Evolutionary conservation across 1,284 basidiomycete genomes (phyloP).

Genomic region (Moesziomyces globuligerus): DNA sequence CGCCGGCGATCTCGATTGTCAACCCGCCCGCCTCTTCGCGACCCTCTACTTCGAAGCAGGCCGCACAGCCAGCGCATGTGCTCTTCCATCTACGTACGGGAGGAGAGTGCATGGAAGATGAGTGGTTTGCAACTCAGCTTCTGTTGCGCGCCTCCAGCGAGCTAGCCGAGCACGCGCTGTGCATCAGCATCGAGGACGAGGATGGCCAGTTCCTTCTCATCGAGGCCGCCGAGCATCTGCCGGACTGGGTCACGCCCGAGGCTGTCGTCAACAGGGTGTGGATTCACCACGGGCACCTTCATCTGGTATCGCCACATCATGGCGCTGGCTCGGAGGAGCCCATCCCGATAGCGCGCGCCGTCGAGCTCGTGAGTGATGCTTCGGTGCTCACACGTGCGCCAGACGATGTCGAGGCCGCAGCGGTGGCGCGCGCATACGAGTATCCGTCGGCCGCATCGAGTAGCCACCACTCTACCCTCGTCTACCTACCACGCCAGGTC

Average conservation of each 20-base stretch:
- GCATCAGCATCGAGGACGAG: constrained; percentile 75
- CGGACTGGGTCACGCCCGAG: constrained; percentile 88
- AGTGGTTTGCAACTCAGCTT: constrained; percentile 93
- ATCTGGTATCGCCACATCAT: constrained; percentile 83
- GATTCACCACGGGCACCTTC: constrained; percentile 83
- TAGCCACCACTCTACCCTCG: constrained; percentile 79
- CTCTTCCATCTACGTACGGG: constrained; percentile 38
- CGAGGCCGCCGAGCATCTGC: constrained; percentile 90
- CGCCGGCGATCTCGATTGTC: constrained; percentile 43
- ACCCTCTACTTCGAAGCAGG: constrained; percentile 2
- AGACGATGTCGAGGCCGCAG: constrained; percentile 33
- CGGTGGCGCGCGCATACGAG: constrained; percentile 36
- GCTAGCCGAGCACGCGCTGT: constrained; percentile 20
- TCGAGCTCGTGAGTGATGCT: constrained; percentile 71
- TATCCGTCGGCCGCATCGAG: constrained; percentile 76
- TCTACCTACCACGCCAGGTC: constrained; percentile 81
- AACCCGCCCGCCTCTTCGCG: constrained; percentile 11
- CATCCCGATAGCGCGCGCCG: constrained; percentile 55
- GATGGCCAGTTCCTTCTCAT: constrained; percentile 97
- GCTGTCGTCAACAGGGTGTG: constrained; percentile 94
- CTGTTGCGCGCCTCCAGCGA: constrained; percentile 18
- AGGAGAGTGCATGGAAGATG: constrained; percentile 87
- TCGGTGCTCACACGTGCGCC: constrained; percentile 73
- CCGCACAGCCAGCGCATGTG: constrained; percentile 20
- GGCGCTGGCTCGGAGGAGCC: constrained; percentile 71